Evolutionary conservation across 768 basidiomycete genomes (phyloP).

Genomic region (Dendrothele bispora): DNA sequence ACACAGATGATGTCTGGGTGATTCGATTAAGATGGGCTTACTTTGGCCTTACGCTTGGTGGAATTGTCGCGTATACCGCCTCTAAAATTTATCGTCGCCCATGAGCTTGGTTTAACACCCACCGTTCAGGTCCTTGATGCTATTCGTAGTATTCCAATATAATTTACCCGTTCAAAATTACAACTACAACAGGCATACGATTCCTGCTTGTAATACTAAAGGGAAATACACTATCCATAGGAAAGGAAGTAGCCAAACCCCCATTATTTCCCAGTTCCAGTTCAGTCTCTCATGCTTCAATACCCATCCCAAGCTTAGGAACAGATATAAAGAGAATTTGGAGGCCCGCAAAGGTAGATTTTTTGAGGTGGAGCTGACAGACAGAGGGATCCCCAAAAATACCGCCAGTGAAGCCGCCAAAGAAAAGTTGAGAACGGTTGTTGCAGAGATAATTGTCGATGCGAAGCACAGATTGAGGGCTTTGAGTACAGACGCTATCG

Average conservation of each 20-base stretch:
- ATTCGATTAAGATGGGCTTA: background rate
- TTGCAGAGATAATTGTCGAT: constrained; percentile 82
- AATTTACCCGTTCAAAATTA: no score
- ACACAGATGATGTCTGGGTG: background rate
- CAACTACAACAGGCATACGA: constrained; percentile 45
- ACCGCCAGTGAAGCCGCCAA: constrained; percentile 71
- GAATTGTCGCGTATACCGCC: background rate
- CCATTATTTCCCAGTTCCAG: constrained; percentile 78
- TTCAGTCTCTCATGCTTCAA: constrained; percentile 46
- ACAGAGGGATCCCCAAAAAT: constrained; percentile 44
- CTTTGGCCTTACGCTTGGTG: constrained; percentile 4
- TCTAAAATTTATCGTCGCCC: no score
- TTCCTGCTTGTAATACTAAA: constrained; percentile 67
- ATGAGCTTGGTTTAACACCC: no score
- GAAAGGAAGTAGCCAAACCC: constrained; percentile 84
- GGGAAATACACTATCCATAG: constrained; percentile 79
- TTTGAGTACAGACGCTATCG: constrained; percentile 55
- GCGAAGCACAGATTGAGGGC: constrained; percentile 79
- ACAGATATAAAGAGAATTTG: constrained; percentile 39
- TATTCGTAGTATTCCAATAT: background rate
- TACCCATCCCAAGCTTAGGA: constrained; percentile 63
- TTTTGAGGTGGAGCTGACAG: constrained; percentile 36
- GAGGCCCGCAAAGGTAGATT: constrained; percentile 20
- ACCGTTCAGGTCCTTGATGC: background rate
- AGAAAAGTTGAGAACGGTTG: constrained; percentile 90